phyloP scores from a whole-genome alignment of 345 rosid species.

The Litchi chinensis region DNA sequence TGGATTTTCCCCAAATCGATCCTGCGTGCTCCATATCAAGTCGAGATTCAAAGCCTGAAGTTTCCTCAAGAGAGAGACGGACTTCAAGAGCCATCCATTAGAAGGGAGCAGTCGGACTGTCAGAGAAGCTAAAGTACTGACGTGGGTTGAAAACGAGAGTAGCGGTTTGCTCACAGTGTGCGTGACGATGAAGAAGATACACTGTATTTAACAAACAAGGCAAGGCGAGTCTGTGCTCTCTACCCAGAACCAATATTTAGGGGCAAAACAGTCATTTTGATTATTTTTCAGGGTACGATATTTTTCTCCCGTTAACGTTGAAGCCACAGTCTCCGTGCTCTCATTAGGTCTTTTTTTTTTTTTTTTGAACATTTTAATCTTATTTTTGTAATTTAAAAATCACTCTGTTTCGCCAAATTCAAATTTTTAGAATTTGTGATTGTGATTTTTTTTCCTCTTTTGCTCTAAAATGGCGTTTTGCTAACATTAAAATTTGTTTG shows the following conservation, averaged over 20 bases:
- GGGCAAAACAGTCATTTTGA: not conserved
- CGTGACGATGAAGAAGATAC: too few relatives aligned
- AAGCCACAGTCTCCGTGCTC: not conserved
- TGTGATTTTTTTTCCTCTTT: not conserved
- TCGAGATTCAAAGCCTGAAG: too few relatives aligned
- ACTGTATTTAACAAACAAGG: not conserved
- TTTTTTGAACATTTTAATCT: not conserved
- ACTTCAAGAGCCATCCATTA: too few relatives aligned
- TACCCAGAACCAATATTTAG: too few relatives aligned
- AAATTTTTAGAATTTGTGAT: not conserved
- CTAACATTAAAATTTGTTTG: not conserved
- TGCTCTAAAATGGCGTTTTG: not conserved
- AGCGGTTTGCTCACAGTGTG: too few relatives aligned
- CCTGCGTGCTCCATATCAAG: too few relatives aligned
- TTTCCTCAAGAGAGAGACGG: too few relatives aligned
- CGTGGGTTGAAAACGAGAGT: too few relatives aligned
- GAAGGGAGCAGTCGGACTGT: too few relatives aligned
- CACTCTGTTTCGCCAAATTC: not conserved
- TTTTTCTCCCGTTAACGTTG: not conserved
- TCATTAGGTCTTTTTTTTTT: not conserved
- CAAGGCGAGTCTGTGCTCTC: too few relatives aligned
- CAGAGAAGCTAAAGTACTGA: too few relatives aligned
- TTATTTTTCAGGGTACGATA: not conserved
- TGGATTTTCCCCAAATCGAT: too few relatives aligned
- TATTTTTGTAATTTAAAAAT: not conserved